phyloP scores from a whole-genome alignment of 2,329 filamentous ascomycete genomes.

The Tolypocladium guangdongense region DNA sequence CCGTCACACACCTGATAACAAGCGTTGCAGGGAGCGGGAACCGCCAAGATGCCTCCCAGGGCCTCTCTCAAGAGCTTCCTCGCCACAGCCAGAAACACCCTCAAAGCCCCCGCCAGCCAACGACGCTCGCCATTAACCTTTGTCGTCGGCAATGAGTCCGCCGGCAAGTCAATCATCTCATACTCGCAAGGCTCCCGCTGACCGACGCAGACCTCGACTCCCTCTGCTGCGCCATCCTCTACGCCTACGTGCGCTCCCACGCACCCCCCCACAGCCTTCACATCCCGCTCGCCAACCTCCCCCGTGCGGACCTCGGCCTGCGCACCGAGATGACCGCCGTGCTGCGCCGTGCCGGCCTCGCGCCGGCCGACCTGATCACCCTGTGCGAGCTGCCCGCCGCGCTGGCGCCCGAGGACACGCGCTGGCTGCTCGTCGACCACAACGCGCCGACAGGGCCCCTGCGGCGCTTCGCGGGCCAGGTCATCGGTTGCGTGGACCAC shows the following conservation, averaged over 20 bases:
- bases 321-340: constrained; percentile 62
- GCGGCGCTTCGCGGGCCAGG: constrained; percentile 35
- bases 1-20: neutral
- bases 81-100: constrained; percentile 33
- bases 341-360: constrained; percentile 48
- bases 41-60: constrained; percentile 16
- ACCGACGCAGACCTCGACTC: constrained; percentile 62
- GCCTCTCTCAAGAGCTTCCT: constrained; percentile 40
- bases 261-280: constrained; percentile 44
- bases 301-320: constrained; percentile 55
- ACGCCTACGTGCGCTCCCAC: constrained; percentile 62
- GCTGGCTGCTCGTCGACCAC: constrained; percentile 71
- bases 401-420: constrained; percentile 42
- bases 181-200: neutral
- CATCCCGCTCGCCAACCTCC: constrained; percentile 64
- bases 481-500: constrained; percentile 65
- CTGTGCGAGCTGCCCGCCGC: constrained; percentile 35
- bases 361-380: constrained; percentile 52
- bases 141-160: constrained; percentile 58
- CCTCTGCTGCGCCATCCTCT: constrained; percentile 60
- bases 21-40: neutral
- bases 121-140: constrained; percentile 41
- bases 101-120: constrained; percentile 32
- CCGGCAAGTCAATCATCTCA: constrained; percentile 31
- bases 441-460: constrained; percentile 59